phyloP scores from a whole-genome alignment of 2,329 filamentous ascomycete species.

The Cladosporium colombiae region DNA sequence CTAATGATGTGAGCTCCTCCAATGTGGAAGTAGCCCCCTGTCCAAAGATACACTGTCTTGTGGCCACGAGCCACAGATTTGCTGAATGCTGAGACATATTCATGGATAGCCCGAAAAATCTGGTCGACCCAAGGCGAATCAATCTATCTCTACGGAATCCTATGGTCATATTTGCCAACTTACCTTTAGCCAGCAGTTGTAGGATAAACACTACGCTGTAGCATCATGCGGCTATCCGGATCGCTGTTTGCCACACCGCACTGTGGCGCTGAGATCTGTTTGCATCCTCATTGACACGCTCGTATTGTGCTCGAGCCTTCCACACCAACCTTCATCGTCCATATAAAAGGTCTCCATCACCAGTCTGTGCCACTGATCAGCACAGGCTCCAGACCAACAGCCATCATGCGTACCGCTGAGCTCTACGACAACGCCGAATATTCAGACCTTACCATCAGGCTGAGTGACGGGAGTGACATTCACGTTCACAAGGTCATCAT shows the following conservation, averaged over 20 bases:
- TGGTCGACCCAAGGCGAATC: not conserved
- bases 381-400: not conserved
- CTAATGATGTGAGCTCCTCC: not conserved
- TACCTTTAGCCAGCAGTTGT: not conserved
- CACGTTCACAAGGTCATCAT: slow-evolving; percentile 1
- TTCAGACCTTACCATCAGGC: not conserved
- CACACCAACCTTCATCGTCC: not conserved
- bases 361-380: not conserved
- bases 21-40: not conserved
- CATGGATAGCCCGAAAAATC: not conserved
- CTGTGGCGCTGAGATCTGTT: not conserved
- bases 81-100: no score
- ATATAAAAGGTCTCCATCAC: not conserved
- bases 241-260: not conserved
- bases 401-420: not conserved
- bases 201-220: not conserved
- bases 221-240: not conserved
- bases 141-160: not conserved
- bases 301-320: not conserved
- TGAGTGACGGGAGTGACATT: not conserved
- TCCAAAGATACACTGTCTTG: no score
- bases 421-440: not conserved
- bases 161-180: not conserved
- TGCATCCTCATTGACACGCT: not conserved
- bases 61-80: no score